These are phyloP conservation scores for Alternaria brassicae DNA, from an alignment of 2,329 filamentous ascomycete species.

Conservation along the genomic window DNA sequence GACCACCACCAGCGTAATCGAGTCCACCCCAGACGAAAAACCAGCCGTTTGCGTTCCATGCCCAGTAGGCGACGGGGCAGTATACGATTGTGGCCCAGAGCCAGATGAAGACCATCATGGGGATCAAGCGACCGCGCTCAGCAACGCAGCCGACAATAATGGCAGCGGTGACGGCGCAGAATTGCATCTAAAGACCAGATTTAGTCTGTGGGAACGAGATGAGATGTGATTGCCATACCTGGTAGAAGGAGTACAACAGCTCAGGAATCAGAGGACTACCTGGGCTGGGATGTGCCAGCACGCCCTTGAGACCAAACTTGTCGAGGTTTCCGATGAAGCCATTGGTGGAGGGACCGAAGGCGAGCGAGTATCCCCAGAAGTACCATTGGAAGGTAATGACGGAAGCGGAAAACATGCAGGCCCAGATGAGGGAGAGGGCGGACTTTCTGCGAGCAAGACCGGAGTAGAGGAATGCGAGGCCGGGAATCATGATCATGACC, in stretches of 20 bases:
- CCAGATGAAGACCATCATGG: slow-evolving; percentile 94
- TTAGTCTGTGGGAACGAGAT: slow-evolving; percentile 17
- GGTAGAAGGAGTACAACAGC: slow-evolving; percentile 92
- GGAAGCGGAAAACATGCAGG: slow-evolving; percentile 90
- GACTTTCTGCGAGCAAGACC: slow-evolving; percentile 98
- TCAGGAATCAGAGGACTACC: slow-evolving; percentile 89
- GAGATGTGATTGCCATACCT: slow-evolving; percentile 60
- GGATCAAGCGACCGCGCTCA: slow-evolving; percentile 90
- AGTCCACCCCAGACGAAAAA: slow-evolving; percentile 87
- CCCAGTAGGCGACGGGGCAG: slow-evolving; percentile 96
- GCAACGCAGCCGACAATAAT: slow-evolving; percentile 92
- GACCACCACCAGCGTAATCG: slow-evolving; percentile 95
- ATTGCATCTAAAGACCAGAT: slow-evolving; percentile 80
- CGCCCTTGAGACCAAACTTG: slow-evolving; percentile 88
- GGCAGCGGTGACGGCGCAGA: slow-evolving; percentile 89
- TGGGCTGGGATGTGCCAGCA: slow-evolving; percentile 79
- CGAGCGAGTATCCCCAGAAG: slow-evolving; percentile 97
- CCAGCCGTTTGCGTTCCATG: slow-evolving; percentile 96
- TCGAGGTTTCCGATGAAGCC: slow-evolving; percentile 90
- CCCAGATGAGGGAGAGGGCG: slow-evolving; percentile 95
- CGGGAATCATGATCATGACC: slow-evolving; percentile 95
- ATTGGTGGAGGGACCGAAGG: slow-evolving; percentile 84
- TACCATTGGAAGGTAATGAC: slow-evolving; percentile 99
- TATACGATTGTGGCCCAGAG: slow-evolving; percentile 97
- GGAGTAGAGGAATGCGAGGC: slow-evolving; percentile 96